Conservation (phyloP, 2,329 filamentous ascomycete genomes). For the Scortechinia acanthostroma region DNA sequence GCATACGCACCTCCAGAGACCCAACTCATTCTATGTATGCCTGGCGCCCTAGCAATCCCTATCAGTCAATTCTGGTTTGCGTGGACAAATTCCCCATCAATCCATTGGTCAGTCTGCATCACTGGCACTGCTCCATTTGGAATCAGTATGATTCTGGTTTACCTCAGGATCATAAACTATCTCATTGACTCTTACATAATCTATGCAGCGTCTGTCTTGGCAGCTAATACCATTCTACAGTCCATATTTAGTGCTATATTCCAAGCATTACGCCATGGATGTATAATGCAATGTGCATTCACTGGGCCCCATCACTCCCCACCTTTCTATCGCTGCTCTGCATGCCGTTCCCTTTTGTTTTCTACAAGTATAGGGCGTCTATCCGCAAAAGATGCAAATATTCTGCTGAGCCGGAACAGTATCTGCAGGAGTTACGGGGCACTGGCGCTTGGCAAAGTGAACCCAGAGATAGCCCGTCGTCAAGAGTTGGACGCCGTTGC, state of each 20-base stretch:
- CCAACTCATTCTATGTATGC: constrained; percentile 41
- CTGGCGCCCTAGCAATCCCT: constrained; percentile 45
- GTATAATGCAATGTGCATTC: constrained; percentile 5
- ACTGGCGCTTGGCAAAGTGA: no score
- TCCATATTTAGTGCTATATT: constrained; percentile 49
- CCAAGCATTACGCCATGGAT: constrained; percentile 40
- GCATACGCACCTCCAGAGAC: constrained; percentile 49
- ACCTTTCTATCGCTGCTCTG: background rate
- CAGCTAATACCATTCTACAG: constrained; percentile 46
- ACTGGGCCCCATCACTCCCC: background rate
- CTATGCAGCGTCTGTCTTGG: constrained; percentile 50
- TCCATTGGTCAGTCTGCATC: constrained; percentile 40
- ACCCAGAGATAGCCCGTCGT: no score
- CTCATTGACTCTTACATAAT: constrained; percentile 48
- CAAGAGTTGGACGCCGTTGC: no score
- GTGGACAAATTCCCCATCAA: constrained; percentile 38
- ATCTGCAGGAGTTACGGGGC: no score
- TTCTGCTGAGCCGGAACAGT: background rate
- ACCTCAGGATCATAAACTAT: constrained; percentile 43
- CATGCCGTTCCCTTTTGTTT: background rate
- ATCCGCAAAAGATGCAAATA: background rate
- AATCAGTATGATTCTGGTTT: constrained; percentile 37
- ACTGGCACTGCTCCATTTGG: constrained; percentile 21
- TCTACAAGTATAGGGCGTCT: background rate
- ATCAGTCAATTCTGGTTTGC: constrained; percentile 48